Base-by-base conservation (phyloP, 345 rosid genomes). In the Cardamine chenopodiifolia region DNA sequence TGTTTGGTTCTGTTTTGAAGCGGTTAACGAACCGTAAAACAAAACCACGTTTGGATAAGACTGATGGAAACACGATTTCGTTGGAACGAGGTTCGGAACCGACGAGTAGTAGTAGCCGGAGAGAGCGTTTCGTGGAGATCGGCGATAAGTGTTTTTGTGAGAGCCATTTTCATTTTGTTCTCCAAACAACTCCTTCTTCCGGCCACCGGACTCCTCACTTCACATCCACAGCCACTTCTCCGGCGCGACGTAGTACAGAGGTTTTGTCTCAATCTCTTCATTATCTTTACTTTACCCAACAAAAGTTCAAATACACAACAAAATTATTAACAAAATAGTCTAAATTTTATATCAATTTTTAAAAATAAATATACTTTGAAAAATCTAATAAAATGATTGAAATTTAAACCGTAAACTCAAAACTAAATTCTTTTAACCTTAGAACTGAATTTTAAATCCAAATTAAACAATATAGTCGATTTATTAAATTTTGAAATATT, bases 131-230 rank as follows among this genome's bases (percentile, higher is more conserved):
- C 2, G 6, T 62, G 31, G 72, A 71, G 42, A 22, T 65, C 40
- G 75, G 23, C 13, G 92, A 85, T 29, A 59, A 65, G 32, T 72
- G 68, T 48, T 82, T 82, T 76, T 81, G 89, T 57, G 91, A 82
- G 22, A 88, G 93, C 79, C 95, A 93, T 75, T 91, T 90, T 18
- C 90, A 76, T 62, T 87, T 90, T 42, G 90, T 83, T 2, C 90
- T 86, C 22, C 82, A 76, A 31, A 76, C 80, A 65, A 82, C 83
- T 77, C 80, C 95, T 39, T 71, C 76, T 23, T 69, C 88, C 74
- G 89, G 85, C 40, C 66, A 72, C 73, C 79, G 79, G 70, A 86
- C 96, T 11, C 93, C 95, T 48, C 87, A 82, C 15, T 89, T 90
- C 74, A 57, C 88, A 0, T 90, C 97, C 60, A 88, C 96, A 85